A percentile compares a stretch with the other conserved stretches of the same genome.
Conservation (phyloP, 108 stramenopile genomes). For the Phaeodactylum tricornutum region DNA sequence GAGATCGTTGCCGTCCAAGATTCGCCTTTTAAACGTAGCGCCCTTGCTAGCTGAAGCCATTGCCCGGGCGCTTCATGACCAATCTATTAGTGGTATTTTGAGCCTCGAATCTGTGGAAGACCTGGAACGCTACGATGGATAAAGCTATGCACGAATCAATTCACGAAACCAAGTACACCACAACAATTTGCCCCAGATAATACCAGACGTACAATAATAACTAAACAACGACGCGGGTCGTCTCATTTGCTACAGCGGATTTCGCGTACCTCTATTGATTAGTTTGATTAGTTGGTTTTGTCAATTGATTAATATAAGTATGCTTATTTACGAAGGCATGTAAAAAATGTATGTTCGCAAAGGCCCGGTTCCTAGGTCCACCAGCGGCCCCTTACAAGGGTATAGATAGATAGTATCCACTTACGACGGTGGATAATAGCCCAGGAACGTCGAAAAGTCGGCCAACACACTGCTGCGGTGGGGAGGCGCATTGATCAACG, state of each 20-base stretch:
- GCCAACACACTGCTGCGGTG: not conserved
- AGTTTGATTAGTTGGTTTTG: not conserved
- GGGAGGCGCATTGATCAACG: not conserved
- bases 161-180: not conserved
- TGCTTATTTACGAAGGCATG: not conserved
- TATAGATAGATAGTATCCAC: not conserved
- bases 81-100: slow-evolving; percentile 65
- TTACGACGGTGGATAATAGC: slow-evolving; percentile 1
- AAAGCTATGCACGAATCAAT: not conserved
- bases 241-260: not conserved
- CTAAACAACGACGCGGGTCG: not conserved
- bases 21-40: slow-evolving; percentile 74
- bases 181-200: not conserved
- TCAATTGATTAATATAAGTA: not conserved
- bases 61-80: slow-evolving; percentile 63
- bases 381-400: not conserved
- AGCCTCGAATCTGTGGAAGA: slow-evolving; percentile 33
- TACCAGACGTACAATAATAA: not conserved
- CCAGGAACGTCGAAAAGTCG: slow-evolving; percentile 1
- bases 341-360: not conserved
- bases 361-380: not conserved
- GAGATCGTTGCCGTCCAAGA: slow-evolving; percentile 45
- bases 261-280: too few species aligned
- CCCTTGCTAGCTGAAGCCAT: slow-evolving; percentile 85
- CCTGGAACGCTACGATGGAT: slow-evolving; percentile 35